Conservation (phyloP, 305 asterid species). For the Fraxinus baroniana region DNA sequence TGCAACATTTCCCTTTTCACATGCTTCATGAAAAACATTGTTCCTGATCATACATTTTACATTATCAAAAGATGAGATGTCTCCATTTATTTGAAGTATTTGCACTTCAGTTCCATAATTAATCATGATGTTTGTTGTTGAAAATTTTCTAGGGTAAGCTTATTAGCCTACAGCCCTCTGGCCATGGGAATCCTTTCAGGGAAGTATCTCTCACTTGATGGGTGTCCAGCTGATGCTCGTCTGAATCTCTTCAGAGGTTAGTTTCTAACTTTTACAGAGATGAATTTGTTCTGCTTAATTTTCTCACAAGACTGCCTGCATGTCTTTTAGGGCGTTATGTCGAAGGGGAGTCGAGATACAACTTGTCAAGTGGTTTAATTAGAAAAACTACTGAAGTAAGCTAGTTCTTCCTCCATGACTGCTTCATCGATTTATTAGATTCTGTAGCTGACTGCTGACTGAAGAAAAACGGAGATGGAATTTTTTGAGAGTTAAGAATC, state of each 20-base stretch:
- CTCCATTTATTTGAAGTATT: slow-evolving; percentile 3
- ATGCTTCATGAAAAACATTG: not conserved
- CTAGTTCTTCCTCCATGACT: slow-evolving; percentile 5
- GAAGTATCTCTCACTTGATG: slow-evolving; percentile 62
- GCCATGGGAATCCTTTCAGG: slow-evolving; percentile 95
- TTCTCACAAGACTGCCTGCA: slow-evolving; percentile 18
- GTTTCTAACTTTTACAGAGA: slow-evolving; percentile 14
- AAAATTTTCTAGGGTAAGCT: slow-evolving; percentile 45
- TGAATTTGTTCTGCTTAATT: not conserved
- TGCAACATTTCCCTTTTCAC: not conserved
- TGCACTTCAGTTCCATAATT: not conserved
- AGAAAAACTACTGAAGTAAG: slow-evolving; percentile 64
- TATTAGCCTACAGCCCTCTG: slow-evolving; percentile 89
- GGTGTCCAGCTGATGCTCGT: slow-evolving; percentile 58
- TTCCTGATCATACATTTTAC: not conserved
- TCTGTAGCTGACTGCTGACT: slow-evolving; percentile 1
- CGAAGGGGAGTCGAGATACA: slow-evolving; percentile 92
- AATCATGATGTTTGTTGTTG: slow-evolving; percentile 14
- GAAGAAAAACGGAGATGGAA: not conserved
- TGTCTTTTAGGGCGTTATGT: slow-evolving; percentile 60
- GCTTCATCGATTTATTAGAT: not conserved
- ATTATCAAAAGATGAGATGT: not conserved
- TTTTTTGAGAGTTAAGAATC: not conserved
- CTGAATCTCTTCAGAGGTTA: slow-evolving; percentile 77
- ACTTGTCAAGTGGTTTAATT: slow-evolving; percentile 45